Percentiles rank a stretch among this genome's conserved stretches.
Conservation (phyloP, 768 basidiomycete genomes). For the Tephrocybe sp. region DNA sequence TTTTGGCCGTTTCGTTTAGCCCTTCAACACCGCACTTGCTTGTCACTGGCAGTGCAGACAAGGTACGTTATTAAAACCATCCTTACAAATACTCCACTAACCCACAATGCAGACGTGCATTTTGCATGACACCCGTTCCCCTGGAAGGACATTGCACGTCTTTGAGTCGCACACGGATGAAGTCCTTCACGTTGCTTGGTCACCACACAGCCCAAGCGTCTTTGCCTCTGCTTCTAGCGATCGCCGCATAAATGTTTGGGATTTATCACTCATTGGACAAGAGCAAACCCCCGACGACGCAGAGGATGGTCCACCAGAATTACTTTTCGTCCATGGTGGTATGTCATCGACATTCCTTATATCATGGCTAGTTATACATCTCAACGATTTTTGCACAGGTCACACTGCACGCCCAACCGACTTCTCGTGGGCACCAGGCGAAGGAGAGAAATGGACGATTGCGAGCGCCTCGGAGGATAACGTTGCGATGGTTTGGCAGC, state of each 20-base stretch:
- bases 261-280: conserved; percentile 83
- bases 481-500: conserved; percentile 96
- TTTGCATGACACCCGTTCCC: conserved; percentile 81
- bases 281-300: conserved; percentile 98
- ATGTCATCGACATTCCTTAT: conserved; percentile 23
- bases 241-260: conserved; percentile 93
- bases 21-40: conserved; percentile 77
- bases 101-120: conserved; percentile 64
- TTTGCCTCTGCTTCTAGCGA: conserved; percentile 96
- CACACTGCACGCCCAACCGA: conserved; percentile 90
- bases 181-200: conserved; percentile 93
- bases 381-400: conserved; percentile 39
- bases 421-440: conserved; percentile 91
- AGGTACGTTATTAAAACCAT: conserved; percentile 44
- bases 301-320: conserved; percentile 96
- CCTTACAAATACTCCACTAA: neutral
- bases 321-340: conserved; percentile 96
- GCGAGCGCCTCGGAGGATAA: conserved; percentile 95
- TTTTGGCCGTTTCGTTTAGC: conserved; percentile 88
- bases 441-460: conserved; percentile 80
- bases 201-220: conserved; percentile 86
- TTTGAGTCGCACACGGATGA: conserved; percentile 95
- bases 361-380: conserved; percentile 2
- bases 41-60: conserved; percentile 91
- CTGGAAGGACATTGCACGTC: conserved; percentile 76